A percentile compares a stretch with the other conserved stretches of the same genome.
Evolutionary conservation across 352 stramenopile species (phyloP).

Genomic region (Plasmopara halstedii): DNA sequence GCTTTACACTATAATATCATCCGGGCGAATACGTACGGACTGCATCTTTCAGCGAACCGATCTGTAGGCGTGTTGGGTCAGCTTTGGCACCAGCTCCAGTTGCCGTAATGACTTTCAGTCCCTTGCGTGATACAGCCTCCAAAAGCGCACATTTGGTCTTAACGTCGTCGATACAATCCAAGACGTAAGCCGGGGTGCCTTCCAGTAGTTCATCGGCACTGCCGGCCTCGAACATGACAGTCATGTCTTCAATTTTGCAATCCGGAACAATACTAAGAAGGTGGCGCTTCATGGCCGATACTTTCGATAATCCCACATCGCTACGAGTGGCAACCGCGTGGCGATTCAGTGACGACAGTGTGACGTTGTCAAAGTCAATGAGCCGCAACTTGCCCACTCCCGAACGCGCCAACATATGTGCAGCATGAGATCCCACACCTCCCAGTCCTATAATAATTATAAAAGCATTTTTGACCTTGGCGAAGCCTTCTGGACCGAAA

Average conservation of each 20-base stretch:
- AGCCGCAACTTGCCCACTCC: conserved; percentile 93
- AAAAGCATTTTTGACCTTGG: conserved; percentile 80
- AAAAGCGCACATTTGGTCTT: conserved; percentile 96
- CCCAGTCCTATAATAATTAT: conserved; percentile 95
- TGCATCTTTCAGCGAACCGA: conserved; percentile 92
- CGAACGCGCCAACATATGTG: conserved; percentile 96
- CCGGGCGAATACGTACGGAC: conserved; percentile 42
- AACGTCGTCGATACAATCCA: conserved; percentile 99
- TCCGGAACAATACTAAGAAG: conserved; percentile 63
- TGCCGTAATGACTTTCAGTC: conserved; percentile 77
- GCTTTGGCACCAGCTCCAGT: conserved; percentile 93
- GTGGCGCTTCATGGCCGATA: conserved; percentile 78
- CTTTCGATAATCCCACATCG: conserved; percentile 96
- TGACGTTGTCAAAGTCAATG: conserved; percentile 99
- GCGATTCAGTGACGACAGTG: conserved; percentile 97
- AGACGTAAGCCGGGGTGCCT: conserved; percentile 87
- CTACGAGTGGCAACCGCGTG: conserved; percentile 94
- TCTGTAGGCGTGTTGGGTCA: conserved; percentile 95
- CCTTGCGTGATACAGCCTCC: conserved; percentile 76
- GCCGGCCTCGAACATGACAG: conserved; percentile 87
- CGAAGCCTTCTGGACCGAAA: conserved; percentile 91
- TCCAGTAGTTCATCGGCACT: conserved; percentile 78
- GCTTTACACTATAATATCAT: conserved; percentile 1
- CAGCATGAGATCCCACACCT: conserved; percentile 94
- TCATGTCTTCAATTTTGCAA: conserved; percentile 81